These are phyloP conservation scores for Rhododendron mucronatum DNA, from an alignment of 148 eudicot genomes.

Conservation along the genomic window DNA sequence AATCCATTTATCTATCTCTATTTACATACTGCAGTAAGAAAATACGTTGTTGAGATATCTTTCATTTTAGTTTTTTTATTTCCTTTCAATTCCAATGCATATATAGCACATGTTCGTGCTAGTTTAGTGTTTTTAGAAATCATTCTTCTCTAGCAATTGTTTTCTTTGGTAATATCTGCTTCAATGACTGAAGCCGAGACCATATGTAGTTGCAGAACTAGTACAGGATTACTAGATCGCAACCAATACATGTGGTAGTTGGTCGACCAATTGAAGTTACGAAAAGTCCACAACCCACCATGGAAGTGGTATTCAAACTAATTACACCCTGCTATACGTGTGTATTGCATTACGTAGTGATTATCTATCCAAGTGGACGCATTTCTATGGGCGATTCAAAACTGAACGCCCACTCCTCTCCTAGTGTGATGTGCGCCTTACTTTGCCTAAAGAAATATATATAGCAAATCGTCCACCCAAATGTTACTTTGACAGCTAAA, in stretches of 20 bases:
- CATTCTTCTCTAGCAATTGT: background rate
- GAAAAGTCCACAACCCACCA: conserved; percentile 54
- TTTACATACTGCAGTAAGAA: too few species aligned
- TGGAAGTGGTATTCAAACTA: conserved; percentile 54
- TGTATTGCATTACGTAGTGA: background rate
- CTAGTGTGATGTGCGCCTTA: too few species aligned
- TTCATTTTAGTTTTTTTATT: too few species aligned
- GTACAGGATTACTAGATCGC: background rate
- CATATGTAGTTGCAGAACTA: background rate
- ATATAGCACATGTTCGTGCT: background rate
- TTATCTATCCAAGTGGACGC: background rate
- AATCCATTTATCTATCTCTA: too few species aligned
- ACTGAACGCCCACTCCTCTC: too few species aligned
- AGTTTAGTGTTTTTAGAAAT: background rate
- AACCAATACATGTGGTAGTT: conserved; percentile 77
- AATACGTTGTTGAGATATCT: too few species aligned
- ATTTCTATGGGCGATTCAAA: background rate
- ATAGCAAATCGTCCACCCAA: too few species aligned
- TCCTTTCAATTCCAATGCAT: too few species aligned
- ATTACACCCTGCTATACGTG: background rate
- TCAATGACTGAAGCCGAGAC: background rate
- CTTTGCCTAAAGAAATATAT: too few species aligned
- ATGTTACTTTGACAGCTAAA: too few species aligned
- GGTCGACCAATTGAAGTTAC: conserved; percentile 74
- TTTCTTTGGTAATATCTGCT: background rate